Conservation (phyloP, 164 flowering plant species). For the Sedum album region DNA sequence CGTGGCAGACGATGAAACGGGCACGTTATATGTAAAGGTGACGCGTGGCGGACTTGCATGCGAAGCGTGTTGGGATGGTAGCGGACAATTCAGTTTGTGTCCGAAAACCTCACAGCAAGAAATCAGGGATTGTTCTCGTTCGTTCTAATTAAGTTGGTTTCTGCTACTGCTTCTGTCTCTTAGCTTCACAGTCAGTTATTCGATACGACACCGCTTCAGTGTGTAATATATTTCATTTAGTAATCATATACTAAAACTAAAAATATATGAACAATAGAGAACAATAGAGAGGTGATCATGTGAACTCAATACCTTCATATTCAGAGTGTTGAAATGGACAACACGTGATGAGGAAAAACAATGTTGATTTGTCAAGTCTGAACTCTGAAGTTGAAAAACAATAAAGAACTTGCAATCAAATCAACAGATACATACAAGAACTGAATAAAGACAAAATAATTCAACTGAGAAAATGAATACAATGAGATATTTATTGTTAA, state of each 20-base stretch:
- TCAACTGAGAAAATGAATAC: too few relatives aligned
- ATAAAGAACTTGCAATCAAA: too few relatives aligned
- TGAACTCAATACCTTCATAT: neutral
- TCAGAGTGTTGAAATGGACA: neutral
- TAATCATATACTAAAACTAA: too few relatives aligned
- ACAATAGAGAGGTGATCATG: neutral
- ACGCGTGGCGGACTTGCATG: neutral
- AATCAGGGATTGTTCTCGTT: neutral
- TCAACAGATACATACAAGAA: too few relatives aligned
- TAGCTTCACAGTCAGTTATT: neutral
- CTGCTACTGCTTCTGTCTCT: neutral
- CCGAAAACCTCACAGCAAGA: conserved; percentile 4
- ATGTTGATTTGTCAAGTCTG: too few relatives aligned
- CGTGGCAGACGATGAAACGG: too few relatives aligned
- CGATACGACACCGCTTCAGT: too few relatives aligned
- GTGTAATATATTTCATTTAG: too few relatives aligned
- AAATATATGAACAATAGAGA: too few relatives aligned
- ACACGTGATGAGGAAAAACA: neutral
- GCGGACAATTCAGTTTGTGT: conserved; percentile 1
- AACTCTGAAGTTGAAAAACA: too few relatives aligned
- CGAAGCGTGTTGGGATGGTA: conserved; percentile 5
- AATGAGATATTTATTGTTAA: too few relatives aligned
- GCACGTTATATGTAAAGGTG: neutral
- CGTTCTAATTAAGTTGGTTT: neutral
- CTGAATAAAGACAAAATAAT: too few relatives aligned